Conservation (phyloP, 768 basidiomycete genomes). For the Daedaleopsis sinensis region DNA sequence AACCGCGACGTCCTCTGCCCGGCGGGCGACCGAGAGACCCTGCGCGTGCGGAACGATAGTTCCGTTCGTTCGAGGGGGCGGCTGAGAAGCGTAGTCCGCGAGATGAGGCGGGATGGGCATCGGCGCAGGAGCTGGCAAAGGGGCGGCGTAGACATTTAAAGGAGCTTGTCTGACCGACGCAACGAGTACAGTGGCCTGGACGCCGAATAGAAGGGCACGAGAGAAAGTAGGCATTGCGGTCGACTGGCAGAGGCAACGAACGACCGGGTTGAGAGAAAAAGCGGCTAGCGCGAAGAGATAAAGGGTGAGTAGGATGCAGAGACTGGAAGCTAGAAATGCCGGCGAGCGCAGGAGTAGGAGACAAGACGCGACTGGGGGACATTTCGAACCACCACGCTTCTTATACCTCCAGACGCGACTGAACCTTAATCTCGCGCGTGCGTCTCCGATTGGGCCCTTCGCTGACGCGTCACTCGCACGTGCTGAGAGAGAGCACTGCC, state of each 20-base stretch:
- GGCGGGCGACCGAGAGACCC: neutral
- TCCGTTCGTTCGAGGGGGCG: constrained; percentile 17
- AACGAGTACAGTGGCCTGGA: constrained; percentile 44
- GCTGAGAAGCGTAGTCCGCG: constrained; percentile 23
- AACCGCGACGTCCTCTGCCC: constrained; percentile 1
- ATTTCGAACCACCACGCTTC: constrained; percentile 9
- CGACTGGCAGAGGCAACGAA: constrained; percentile 11
- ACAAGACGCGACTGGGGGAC: constrained; percentile 24
- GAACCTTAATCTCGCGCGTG: constrained; percentile 24
- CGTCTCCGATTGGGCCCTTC: constrained; percentile 23
- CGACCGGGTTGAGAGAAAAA: constrained; percentile 4
- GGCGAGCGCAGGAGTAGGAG: constrained; percentile 22
- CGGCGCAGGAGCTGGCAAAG: constrained; percentile 28
- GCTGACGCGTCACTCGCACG: constrained; percentile 22
- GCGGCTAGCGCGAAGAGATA: constrained; percentile 25
- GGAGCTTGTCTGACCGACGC: constrained; percentile 35
- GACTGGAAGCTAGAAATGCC: constrained; percentile 18
- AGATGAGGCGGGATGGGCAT: constrained; percentile 20
- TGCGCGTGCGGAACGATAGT: neutral
- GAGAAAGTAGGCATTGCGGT: constrained; percentile 37
- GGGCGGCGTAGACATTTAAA: constrained; percentile 28
- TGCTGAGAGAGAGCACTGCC: constrained; percentile 8
- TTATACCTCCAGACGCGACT: constrained; percentile 25
- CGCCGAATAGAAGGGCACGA: constrained; percentile 42
- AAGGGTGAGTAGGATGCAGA: constrained; percentile 18